Base-by-base conservation (phyloP, 768 basidiomycete species). In the Clavaria fumosa region DNA sequence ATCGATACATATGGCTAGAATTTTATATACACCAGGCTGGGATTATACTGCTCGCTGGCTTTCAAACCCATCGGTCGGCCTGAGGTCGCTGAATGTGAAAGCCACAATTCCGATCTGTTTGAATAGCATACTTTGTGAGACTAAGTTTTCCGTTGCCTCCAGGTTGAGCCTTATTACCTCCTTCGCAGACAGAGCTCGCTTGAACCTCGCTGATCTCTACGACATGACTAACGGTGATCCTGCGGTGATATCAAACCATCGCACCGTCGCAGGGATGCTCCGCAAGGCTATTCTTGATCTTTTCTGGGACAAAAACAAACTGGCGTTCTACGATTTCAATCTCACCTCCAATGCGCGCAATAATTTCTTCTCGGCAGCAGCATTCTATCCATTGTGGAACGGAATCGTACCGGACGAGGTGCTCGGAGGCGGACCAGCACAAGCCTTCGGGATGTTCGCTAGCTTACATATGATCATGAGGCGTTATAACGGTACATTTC, bases 291-390 rank as follows among this genome's bases (percentile, higher is more conserved):
- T 95, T 42, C 60, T 95, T 23, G 91, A 96, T 53, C 69, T 95
- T 6, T 63, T 74, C 56, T 95, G 90, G 89, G 82, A 93, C 50
- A 45, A 72, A 0, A 56, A 61, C 5, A 83, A 81, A 62, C 62
- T 86, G n/a, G 79, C 79, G 0, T 93, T 91, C 58, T 91, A 91
- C 49, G 90, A 93, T 56, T 95, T 81, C 58, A 85, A 88, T 53
- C 54, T 78, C 27, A 77, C 72, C 5, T 67, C 75, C 2, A 74
- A 77, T 35, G 50, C 69, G 10, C 72, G 79, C 37, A 77, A 73
- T 48, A 55, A 47, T 34, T 51, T 85, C 21, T 89, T 78, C 60
- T 72, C 72, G n/a, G 66, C 60, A 2, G 89, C 83, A 1, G 74
- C 70, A 1, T 89, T 75, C 61, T 88, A 86, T 53, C 84, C 90